Base-by-base conservation (phyloP, 2,329 filamentous ascomycete species). In the Botrytis porri region DNA sequence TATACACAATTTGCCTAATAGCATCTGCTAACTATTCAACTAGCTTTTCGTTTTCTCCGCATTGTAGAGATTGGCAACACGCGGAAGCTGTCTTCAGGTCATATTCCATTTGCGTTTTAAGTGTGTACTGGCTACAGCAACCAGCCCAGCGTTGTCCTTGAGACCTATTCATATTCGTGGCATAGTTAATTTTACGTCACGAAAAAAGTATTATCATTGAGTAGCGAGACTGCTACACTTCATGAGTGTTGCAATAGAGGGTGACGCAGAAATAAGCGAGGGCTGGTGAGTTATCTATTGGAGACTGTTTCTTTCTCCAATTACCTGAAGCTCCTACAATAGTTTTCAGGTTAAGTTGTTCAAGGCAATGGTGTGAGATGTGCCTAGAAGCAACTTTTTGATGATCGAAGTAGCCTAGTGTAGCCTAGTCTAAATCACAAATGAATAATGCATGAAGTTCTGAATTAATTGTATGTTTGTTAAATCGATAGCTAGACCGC, bases 31-130 rank as follows among this genome's bases (percentile, higher is more conserved):
- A 54, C 39, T 48, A 18, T 20, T 39, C 39, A 41, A 45, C 25
- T 51, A 93, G 91, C 85, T 93, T 79, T 93, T 93, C 83, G 91
- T 93, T 78, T 93, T 93, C 83, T 93, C 91, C 76, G 91, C 91
- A 81, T 87, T 93, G 83, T 93, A 88, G 80, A 81, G 77, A 76
- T 76, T 75, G 73, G 48, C 71, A 60, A 62, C 75, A 73, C 72
- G 69, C 74, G 75, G 66, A 78, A 78, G 76, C 74, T 74, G 75
- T 77, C 77, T 78, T 77, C 75, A 76, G 75, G 77, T 78, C 76
- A 77, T 75, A 77, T 79, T 77, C 74, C 75, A 77, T 80, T 77
- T 76, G 78, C 78, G 79, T 80, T 79, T 74, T 73, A 73, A 76
- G 75, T 78, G 75, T 75, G 73, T 77, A 77, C 76, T 78, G 74